These are phyloP conservation scores for Sphaerosporella brunnea DNA, from an alignment of 495 filamentous ascomycete species.

Conservation along the genomic window DNA sequence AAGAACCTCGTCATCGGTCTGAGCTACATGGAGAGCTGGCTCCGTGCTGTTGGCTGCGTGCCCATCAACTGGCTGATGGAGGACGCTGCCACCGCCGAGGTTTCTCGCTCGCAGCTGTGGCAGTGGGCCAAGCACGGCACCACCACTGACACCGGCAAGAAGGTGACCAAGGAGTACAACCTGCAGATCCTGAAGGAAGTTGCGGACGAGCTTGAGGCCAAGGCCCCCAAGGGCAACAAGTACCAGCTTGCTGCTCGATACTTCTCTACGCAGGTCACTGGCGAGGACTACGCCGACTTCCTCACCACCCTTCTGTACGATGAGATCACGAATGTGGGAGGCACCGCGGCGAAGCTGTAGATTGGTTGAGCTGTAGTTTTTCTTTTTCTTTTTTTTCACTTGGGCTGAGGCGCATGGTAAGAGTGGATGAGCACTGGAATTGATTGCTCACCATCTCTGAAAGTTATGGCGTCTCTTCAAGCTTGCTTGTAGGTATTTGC, in stretches of 20 bases:
- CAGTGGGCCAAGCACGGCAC: constrained; percentile 86
- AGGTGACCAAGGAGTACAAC: constrained; percentile 78
- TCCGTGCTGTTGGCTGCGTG: constrained; percentile 84
- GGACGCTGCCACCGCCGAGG: constrained; percentile 93
- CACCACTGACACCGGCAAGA: constrained; percentile 73
- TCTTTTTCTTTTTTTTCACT: constrained; percentile 12
- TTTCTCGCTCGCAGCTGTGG: constrained; percentile 75
- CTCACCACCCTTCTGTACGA: constrained; percentile 88
- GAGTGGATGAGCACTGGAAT: too few species aligned
- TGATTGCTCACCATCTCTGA: too few species aligned
- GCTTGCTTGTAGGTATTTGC: too few species aligned
- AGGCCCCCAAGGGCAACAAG: constrained; percentile 79
- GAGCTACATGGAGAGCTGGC: constrained; percentile 97
- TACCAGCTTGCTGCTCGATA: constrained; percentile 80
- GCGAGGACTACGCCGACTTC: constrained; percentile 95
- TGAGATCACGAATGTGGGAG: constrained; percentile 74
- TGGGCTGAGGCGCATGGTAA: too few species aligned
- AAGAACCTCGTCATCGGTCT: constrained; percentile 97
- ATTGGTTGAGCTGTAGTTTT: constrained; percentile 7
- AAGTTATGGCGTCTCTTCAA: too few species aligned
- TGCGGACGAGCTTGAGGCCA: constrained; percentile 52
- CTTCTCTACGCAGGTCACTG: constrained; percentile 82
- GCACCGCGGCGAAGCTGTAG: constrained; percentile 22
- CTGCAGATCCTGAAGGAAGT: constrained; percentile 76
- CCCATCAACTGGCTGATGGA: constrained; percentile 99